phyloP scores from a whole-genome alignment of 495 filamentous ascomycete genomes.

The Tuber umbilicatum region DNA sequence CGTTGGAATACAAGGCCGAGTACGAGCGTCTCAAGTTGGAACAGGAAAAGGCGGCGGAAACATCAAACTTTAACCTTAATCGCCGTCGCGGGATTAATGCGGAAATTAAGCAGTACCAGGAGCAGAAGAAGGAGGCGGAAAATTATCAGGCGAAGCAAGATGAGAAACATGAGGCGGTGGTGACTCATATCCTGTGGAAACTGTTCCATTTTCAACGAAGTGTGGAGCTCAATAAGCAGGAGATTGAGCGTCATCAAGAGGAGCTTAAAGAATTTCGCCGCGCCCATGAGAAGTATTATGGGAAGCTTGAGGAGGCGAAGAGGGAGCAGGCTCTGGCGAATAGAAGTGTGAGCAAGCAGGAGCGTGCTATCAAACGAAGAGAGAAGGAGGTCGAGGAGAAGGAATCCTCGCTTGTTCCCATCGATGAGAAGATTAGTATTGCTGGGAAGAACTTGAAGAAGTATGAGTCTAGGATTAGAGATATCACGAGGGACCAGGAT shows the following conservation, averaged over 20 bases:
- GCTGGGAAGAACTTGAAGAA: slow-evolving; percentile 62
- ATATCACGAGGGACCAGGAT: slow-evolving; percentile 69
- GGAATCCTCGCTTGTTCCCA: slow-evolving; percentile 75
- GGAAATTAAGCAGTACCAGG: slow-evolving; percentile 93
- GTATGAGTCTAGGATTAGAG: slow-evolving; percentile 58
- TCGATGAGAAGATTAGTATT: slow-evolving; percentile 88
- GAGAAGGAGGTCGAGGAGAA: slow-evolving; percentile 84
- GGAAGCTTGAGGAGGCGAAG: slow-evolving; percentile 76
- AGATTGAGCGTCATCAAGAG: slow-evolving; percentile 91
- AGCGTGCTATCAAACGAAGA: slow-evolving; percentile 73
- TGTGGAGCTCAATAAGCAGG: slow-evolving; percentile 82
- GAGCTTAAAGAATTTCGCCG: slow-evolving; percentile 91
- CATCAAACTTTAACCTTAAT: slow-evolving; percentile 77
- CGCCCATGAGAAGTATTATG: slow-evolving; percentile 77
- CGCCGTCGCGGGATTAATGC: slow-evolving; percentile 90
- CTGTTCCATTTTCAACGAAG: slow-evolving; percentile 89
- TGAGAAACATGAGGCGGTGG: slow-evolving; percentile 83
- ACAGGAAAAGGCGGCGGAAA: slow-evolving; percentile 77
- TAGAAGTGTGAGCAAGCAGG: slow-evolving; percentile 72
- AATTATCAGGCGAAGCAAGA: slow-evolving; percentile 80
- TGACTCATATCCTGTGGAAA: slow-evolving; percentile 95
- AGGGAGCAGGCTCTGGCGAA: slow-evolving; percentile 71
- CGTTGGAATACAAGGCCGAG: slow-evolving; percentile 88
- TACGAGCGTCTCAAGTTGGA: slow-evolving; percentile 84
- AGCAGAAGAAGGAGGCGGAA: slow-evolving; percentile 94